Evolutionary conservation across 1,284 basidiomycete species (phyloP).

Genomic region (Acaromyces ingoldii): DNA sequence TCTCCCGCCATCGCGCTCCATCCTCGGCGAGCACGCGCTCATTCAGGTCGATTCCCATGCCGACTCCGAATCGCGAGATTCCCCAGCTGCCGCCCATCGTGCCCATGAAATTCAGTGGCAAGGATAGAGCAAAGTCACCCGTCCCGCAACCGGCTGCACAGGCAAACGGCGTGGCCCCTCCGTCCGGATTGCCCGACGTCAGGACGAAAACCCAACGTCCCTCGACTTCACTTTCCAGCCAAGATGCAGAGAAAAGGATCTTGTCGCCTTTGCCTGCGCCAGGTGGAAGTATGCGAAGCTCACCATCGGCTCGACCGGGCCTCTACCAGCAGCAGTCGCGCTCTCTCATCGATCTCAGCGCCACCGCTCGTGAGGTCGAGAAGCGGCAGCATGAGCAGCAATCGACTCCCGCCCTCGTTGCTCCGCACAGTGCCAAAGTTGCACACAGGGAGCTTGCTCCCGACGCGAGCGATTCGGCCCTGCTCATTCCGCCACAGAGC

Average conservation of each 20-base stretch:
- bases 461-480: slow-evolving; percentile 14
- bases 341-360: slow-evolving; percentile 36
- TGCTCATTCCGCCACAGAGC: slow-evolving; percentile 13
- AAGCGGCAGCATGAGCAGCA: background rate
- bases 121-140: background rate
- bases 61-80: slow-evolving; percentile 18
- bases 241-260: too few species aligned
- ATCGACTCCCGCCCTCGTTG: too few species aligned
- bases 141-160: too few species aligned
- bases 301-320: slow-evolving; percentile 16
- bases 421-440: too few species aligned
- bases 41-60: background rate
- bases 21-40: slow-evolving; percentile 32
- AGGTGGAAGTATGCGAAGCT: background rate
- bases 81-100: slow-evolving; percentile 16
- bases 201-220: background rate
- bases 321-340: slow-evolving; percentile 43
- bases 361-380: background rate
- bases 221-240: background rate
- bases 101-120: background rate
- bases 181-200: background rate
- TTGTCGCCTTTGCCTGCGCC: background rate
- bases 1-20: slow-evolving; percentile 39
- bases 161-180: background rate
- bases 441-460: slow-evolving; percentile 15